Base-by-base conservation (phyloP, 2,329 filamentous ascomycete species). In the Penicillium occitanis region DNA sequence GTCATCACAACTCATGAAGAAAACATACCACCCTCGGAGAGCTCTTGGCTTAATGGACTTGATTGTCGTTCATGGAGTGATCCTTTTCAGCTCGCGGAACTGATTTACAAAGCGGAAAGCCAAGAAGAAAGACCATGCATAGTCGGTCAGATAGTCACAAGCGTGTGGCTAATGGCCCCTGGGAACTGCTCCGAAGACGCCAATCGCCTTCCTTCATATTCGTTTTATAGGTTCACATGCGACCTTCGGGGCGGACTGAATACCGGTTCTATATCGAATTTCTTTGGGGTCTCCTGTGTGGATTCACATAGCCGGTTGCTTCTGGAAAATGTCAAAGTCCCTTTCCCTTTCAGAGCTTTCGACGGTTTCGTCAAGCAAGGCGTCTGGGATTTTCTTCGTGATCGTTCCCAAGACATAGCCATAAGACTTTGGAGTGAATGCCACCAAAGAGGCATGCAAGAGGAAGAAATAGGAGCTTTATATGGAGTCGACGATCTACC, bases 291-390 rank as follows among this genome's bases (percentile, higher is more conserved):
- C 17, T 33, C 59, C 5, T 50, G n/a, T 46, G 42, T 61, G 44
- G 59, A 61, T 37, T 33, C 59, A 14, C 30, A 22, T 8, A 14
- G 22, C 33, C 17, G 28, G 11, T 44, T 61, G 28, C 59, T 35
- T 50, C 42, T 61, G 30, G 42, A 50, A 19, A 19, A 22, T 22
- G 30, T 61, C 28, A 19, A 19, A 4, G 42, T n/a, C 11, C 22
- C 25, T 3, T 61, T 61, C 11, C 59, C 59, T 50, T 61, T 50
- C 8, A 17, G 50, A n/a, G 11, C 33, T 48, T 61, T 50, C 19
- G 25, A n/a, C 4, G 44, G 37, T 8, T 61, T 11, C 5, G n/a
- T 50, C 22, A 19, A 50, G 33, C 30, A 30, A 61, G 17, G 59
- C 5, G 59, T 61, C 8, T 10, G 30, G 44, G 17, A 50, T 4